Evolutionary conservation across 495 filamentous ascomycete genomes (phyloP).

Genomic region (Aspergillus ellipticus): DNA sequence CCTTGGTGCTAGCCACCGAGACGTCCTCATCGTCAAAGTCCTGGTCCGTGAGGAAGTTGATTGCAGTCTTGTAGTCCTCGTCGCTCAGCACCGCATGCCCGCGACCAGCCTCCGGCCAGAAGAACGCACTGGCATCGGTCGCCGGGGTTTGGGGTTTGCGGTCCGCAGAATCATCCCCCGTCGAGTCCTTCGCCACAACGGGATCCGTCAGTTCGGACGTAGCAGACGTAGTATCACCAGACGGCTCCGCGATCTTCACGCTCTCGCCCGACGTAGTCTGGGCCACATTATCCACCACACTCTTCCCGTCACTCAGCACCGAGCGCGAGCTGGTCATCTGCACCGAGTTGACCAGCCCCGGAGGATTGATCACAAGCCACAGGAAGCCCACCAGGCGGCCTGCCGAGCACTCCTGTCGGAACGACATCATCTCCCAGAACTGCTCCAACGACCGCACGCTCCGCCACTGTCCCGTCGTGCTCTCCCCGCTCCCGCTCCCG

Average conservation of each 20-base stretch:
- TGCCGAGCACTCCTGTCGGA: conserved; percentile 89
- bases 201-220: background rate
- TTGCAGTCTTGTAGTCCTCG: conserved; percentile 69
- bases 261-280: background rate
- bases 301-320: conserved; percentile 2
- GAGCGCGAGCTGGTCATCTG: conserved; percentile 34
- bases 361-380: conserved; percentile 77
- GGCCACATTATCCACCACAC: conserved; percentile 7
- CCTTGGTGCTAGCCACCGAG: conserved; percentile 63
- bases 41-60: conserved; percentile 74
- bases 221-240: background rate
- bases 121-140: conserved; percentile 57
- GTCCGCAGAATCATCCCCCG: too few species aligned
- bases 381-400: conserved; percentile 89
- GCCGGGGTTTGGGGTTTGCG: background rate
- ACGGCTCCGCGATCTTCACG: background rate
- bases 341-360: conserved; percentile 35
- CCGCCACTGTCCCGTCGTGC: conserved; percentile 73
- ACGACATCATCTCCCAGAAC: conserved; percentile 99
- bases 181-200: background rate
- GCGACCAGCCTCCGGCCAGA: conserved; percentile 63
- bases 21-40: conserved; percentile 74
- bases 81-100: conserved; percentile 68
- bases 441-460: conserved; percentile 77
- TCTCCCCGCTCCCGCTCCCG: conserved; percentile 34